A percentile compares a stretch with the other conserved stretches of the same genome.
phyloP scores from a whole-genome alignment of 345 rosid species.

The Rhodomyrtus tomentosa region DNA sequence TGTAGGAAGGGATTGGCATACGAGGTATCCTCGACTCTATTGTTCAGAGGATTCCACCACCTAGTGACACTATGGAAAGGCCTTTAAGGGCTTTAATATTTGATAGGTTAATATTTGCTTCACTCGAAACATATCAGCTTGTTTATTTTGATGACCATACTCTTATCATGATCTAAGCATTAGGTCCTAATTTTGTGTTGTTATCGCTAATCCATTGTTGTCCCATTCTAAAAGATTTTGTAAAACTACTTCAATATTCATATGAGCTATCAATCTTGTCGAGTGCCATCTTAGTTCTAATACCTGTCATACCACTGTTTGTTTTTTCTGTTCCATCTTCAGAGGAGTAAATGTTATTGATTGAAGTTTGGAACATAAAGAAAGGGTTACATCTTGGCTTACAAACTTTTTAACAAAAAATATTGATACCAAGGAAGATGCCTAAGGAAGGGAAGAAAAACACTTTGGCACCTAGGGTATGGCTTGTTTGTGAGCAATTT shows the following conservation, averaged over 20 bases:
- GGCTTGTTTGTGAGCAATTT: not conserved
- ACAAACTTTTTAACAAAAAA: not conserved
- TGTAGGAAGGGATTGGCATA: constrained; percentile 90
- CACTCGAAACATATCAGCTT: not conserved
- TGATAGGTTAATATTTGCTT: constrained; percentile 49
- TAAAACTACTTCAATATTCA: not conserved
- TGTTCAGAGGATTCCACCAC: constrained; percentile 74
- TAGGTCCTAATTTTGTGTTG: not conserved
- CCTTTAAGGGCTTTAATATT: constrained; percentile 85
- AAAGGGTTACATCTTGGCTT: not conserved
- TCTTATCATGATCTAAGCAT: not conserved
- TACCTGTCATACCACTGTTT: not conserved
- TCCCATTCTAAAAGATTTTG: not conserved
- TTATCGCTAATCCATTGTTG: not conserved
- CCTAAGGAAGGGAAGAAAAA: not conserved
- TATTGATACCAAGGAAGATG: not conserved
- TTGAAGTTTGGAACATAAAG: not conserved
- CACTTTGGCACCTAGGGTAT: not conserved
- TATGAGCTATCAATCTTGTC: not conserved
- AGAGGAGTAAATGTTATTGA: too few species aligned
- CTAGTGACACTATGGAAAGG: constrained; percentile 41
- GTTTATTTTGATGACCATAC: not conserved
- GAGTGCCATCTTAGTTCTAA: not conserved
- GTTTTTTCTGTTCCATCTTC: not conserved
- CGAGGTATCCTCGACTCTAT: constrained; percentile 72